Evolutionary conservation across 768 basidiomycete genomes (phyloP).

Genomic region (Tulasnella sp.): DNA sequence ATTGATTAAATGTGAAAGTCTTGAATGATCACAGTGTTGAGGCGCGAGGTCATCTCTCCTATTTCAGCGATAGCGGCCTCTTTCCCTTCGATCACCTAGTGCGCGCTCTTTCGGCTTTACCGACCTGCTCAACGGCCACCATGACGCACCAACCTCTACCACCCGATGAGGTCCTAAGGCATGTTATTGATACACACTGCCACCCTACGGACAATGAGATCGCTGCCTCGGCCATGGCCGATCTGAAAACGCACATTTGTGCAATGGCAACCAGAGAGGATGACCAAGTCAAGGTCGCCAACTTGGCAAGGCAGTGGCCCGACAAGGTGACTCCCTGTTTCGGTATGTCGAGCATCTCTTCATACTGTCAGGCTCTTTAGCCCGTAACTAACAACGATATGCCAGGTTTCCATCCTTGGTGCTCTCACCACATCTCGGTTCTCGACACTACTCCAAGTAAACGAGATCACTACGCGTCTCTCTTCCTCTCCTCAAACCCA

Average conservation of each 20-base stretch:
- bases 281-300: conserved; percentile 74
- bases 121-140: background rate
- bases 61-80: background rate
- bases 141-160: conserved; percentile 26
- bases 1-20: background rate
- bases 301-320: conserved; percentile 63
- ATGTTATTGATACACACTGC: conserved; percentile 86
- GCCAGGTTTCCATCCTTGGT: conserved; percentile 94
- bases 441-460: conserved; percentile 51
- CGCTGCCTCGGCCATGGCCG: conserved; percentile 53
- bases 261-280: conserved; percentile 63
- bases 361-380: background rate
- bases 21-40: background rate
- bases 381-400: background rate
- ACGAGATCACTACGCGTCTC: conserved; percentile 70
- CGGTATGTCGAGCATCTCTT: conserved; percentile 57
- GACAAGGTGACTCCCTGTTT: conserved; percentile 78
- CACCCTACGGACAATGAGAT: conserved; percentile 83
- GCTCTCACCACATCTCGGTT: conserved; percentile 73
- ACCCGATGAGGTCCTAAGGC: conserved; percentile 52
- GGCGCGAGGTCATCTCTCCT: background rate
- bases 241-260: conserved; percentile 68
- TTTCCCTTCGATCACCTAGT: background rate
- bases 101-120: background rate
- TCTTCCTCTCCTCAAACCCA: conserved; percentile 57